These are phyloP conservation scores for Coniosporium apollinis DNA, from an alignment of 495 filamentous ascomycete genomes.

Conservation along the genomic window DNA sequence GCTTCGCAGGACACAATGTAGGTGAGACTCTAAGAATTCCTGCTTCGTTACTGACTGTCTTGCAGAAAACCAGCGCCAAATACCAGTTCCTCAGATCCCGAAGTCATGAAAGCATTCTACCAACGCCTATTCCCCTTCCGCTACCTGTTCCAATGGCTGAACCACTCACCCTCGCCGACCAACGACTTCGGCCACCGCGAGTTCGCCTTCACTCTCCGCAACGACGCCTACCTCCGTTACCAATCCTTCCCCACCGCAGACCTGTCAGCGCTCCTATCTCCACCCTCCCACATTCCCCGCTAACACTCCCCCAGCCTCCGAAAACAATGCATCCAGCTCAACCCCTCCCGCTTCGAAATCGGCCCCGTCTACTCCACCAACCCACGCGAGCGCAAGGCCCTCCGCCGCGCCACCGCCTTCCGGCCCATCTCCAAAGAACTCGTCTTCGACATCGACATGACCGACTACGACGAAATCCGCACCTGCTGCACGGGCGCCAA, in stretches of 20 bases:
- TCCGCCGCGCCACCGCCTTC: constrained; percentile 58
- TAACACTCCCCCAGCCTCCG: constrained; percentile 42
- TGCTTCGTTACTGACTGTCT: constrained; percentile 3
- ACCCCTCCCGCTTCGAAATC: constrained; percentile 92
- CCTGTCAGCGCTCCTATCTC: constrained; percentile 35
- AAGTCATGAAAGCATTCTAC: constrained; percentile 81
- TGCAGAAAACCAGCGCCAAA: constrained; percentile 5
- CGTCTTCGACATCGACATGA: constrained; percentile 98
- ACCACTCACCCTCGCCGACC: constrained; percentile 72
- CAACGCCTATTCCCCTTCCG: constrained; percentile 92
- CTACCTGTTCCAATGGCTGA: constrained; percentile 93
- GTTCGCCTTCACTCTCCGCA: constrained; percentile 82
- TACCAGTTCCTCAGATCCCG: constrained; percentile 44
- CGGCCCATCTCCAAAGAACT: constrained; percentile 74
- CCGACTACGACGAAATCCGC: constrained; percentile 91
- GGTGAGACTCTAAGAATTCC: too few relatives aligned
- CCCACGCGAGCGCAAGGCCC: constrained; percentile 78
- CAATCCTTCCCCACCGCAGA: constrained; percentile 78
- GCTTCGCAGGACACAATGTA: constrained; percentile 25
- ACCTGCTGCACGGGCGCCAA: constrained; percentile 88
- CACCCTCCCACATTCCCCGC: background rate
- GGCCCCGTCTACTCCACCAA: constrained; percentile 88
- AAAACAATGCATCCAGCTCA: constrained; percentile 72
- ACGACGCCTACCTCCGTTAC: constrained; percentile 82
- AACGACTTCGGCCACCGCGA: constrained; percentile 86